Conservation (phyloP, 495 filamentous ascomycete genomes). For the Extremus antarcticus region DNA sequence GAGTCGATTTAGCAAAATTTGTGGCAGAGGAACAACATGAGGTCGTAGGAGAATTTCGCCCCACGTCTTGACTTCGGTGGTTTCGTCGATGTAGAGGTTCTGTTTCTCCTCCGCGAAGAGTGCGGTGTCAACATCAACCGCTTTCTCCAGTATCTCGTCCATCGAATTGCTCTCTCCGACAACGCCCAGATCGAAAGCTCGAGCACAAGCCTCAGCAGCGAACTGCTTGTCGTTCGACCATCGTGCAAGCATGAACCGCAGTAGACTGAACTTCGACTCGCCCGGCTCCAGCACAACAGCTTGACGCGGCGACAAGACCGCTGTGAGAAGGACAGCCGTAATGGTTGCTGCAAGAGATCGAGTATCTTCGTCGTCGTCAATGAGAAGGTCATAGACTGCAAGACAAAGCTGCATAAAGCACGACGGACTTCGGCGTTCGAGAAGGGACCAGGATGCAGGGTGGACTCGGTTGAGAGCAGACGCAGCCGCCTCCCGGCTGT, state of each 20-base stretch:
- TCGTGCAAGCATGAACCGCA: conserved; percentile 33
- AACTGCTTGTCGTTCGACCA: conserved; percentile 1
- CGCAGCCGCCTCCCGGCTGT: conserved; percentile 10
- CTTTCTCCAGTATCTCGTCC: conserved; percentile 35
- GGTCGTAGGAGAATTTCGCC: conserved; percentile 34
- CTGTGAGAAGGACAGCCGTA: conserved; percentile 26
- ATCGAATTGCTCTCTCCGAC: conserved; percentile 26
- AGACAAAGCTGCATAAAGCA: conserved; percentile 30
- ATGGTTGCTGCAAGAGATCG: conserved; percentile 50
- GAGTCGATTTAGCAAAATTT: conserved; percentile 26
- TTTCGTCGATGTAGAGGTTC: conserved; percentile 77
- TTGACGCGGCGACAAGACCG: not conserved
- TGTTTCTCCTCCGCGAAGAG: conserved; percentile 84
- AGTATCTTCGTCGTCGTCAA: conserved; percentile 87
- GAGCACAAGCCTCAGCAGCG: not conserved
- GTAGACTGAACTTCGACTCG: conserved; percentile 39
- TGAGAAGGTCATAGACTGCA: conserved; percentile 51
- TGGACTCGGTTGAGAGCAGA: conserved; percentile 1
- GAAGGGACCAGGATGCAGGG: not conserved
- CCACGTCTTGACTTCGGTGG: conserved; percentile 61
- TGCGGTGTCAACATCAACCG: conserved; percentile 51
- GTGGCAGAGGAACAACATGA: conserved; percentile 8
- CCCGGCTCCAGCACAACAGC: conserved; percentile 29
- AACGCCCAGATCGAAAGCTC: conserved; percentile 1
- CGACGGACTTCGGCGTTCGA: not conserved